Conservation (phyloP, 176 grass and related monocot species). For the Miscanthus lutarioriparius region DNA sequence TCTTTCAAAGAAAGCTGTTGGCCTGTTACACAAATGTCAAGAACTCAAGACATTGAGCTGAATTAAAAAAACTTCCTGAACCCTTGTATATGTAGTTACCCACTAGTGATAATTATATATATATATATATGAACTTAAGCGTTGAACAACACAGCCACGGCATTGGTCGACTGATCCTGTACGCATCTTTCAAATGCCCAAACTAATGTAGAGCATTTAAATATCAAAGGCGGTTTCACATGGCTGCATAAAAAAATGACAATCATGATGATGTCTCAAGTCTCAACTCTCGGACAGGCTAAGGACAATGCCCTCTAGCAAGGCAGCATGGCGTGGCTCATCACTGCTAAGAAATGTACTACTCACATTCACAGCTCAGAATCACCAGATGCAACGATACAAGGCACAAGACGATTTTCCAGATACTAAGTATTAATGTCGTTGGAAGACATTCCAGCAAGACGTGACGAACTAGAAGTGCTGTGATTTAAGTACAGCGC, state of each 20-base stretch:
- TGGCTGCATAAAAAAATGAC: not conserved
- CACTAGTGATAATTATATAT: no score
- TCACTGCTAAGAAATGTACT: not conserved
- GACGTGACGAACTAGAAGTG: not conserved
- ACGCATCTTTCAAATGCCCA: not conserved
- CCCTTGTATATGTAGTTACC: not conserved
- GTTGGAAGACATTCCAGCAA: not conserved
- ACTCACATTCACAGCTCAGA: not conserved
- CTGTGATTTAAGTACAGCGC: conserved; percentile 2
- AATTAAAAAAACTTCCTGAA: not conserved
- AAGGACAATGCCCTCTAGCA: not conserved
- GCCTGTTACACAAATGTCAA: not conserved
- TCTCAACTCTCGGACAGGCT: not conserved
- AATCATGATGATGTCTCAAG: not conserved
- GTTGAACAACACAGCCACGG: not conserved
- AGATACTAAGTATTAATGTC: not conserved
- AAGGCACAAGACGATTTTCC: not conserved
- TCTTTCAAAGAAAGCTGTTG: not conserved
- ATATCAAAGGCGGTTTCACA: conserved; percentile 15
- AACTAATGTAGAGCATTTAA: not conserved
- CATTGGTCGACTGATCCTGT: conserved; percentile 2
- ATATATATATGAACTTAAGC: not conserved
- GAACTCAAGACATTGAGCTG: not conserved
- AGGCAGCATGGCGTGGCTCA: not conserved
- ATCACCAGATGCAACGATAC: not conserved